phyloP scores from a whole-genome alignment of 306 rosid genomes.

The Cicer pinnatifidum region DNA sequence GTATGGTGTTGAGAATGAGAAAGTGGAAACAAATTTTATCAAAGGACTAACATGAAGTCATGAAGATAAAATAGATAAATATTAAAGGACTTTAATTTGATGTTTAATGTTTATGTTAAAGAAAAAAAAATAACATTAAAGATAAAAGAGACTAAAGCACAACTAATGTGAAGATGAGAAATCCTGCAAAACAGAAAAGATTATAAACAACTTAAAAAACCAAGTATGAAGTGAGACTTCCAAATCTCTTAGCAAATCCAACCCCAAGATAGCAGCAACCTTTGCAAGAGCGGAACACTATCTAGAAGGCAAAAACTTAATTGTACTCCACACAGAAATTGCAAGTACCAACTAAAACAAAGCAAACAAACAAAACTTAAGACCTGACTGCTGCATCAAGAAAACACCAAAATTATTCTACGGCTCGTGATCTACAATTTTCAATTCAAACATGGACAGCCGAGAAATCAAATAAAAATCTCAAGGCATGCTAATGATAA shows the following conservation, averaged over 20 bases:
- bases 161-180: not conserved
- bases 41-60: not conserved
- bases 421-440: not conserved
- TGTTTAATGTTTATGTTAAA: too few relatives aligned
- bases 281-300: conserved; percentile 1
- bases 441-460: not conserved
- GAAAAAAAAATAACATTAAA: not conserved
- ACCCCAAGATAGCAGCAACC: not conserved
- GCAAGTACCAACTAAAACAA: not conserved
- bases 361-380: too few relatives aligned
- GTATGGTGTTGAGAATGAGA: not conserved
- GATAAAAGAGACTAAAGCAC: not conserved
- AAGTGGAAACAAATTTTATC: not conserved
- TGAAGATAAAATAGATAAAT: not conserved
- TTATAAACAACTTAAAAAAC: not conserved
- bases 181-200: too few relatives aligned
- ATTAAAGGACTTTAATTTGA: too few relatives aligned
- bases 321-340: conserved; percentile 1
- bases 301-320: not conserved
- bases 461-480: not conserved
- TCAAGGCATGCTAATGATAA: not conserved
- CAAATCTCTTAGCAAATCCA: not conserved
- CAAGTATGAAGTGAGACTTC: not conserved
- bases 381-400: not conserved
- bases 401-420: not conserved